Conservation (phyloP, 345 rosid genomes). For the Euphorbia tirucalli region DNA sequence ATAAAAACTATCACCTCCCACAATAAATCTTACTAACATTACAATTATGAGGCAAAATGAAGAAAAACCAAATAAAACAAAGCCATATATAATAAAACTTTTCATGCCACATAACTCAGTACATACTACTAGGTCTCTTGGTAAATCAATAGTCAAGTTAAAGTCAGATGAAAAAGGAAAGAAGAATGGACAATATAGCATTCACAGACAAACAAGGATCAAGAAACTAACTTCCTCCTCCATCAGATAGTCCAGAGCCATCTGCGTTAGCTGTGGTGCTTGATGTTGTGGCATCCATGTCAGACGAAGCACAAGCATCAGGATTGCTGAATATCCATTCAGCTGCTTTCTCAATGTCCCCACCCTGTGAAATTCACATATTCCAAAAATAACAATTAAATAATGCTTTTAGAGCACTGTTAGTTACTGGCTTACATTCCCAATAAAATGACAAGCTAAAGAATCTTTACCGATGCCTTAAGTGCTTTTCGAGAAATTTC, state of each 20-base stretch:
- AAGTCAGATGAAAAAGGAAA: neutral
- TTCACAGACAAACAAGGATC: conserved; percentile 3
- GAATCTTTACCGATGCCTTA: conserved; percentile 64
- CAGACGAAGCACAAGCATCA: conserved; percentile 58
- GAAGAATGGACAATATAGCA: neutral
- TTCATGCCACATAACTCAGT: neutral
- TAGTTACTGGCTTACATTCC: too few species aligned
- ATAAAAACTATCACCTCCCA: neutral
- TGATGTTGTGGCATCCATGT: conserved; percentile 68
- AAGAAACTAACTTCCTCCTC: conserved; percentile 86
- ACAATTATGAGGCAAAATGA: neutral
- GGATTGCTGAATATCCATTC: conserved; percentile 99
- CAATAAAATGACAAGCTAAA: conserved; percentile 7
- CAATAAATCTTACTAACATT: neutral
- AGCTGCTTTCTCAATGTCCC: conserved; percentile 92
- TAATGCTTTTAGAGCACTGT: too few species aligned
- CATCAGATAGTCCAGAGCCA: conserved; percentile 57
- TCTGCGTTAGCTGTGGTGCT: conserved; percentile 35
- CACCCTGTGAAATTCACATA: conserved; percentile 50
- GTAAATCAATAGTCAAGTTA: neutral
- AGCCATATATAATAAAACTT: neutral
- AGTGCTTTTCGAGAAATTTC: conserved; percentile 81
- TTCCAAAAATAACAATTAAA: neutral
- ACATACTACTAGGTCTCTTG: neutral
- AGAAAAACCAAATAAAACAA: neutral